phyloP scores from a whole-genome alignment of 345 rosid species.

The Gossypioides kirkii region DNA sequence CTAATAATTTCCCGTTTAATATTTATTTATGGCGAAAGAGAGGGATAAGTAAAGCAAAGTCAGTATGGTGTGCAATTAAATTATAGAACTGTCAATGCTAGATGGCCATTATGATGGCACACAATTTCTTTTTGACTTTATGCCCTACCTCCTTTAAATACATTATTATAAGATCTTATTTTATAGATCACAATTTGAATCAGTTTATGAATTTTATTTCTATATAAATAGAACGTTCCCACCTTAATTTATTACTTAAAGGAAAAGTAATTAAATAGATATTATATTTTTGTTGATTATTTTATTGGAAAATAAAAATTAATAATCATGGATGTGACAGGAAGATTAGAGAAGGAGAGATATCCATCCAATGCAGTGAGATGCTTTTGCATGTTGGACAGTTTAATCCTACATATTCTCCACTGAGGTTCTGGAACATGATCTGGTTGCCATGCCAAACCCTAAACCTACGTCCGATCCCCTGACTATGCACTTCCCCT shows the following conservation, averaged over 20 bases:
- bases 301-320: not conserved
- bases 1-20: no score
- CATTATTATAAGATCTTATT: no score
- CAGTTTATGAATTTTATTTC: no score
- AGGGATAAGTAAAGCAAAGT: not conserved
- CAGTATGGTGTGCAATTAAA: slow-evolving; percentile 16
- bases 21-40: no score
- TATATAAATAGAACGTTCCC: no score
- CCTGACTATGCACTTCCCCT: slow-evolving; percentile 20
- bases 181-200: no score
- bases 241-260: no score
- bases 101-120: slow-evolving; percentile 36
- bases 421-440: slow-evolving; percentile 17
- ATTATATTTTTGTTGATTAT: not conserved
- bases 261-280: no score
- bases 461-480: slow-evolving; percentile 27
- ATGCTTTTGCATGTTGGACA: slow-evolving; percentile 34
- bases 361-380: slow-evolving; percentile 23
- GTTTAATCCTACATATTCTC: slow-evolving; percentile 22
- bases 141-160: no score
- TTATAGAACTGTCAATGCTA: slow-evolving; percentile 24
- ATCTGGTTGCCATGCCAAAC: not conserved
- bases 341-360: not conserved
- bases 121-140: slow-evolving; percentile 2
- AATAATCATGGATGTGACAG: slow-evolving; percentile 1